Base-by-base conservation (phyloP, 108 stramenopile genomes). In the Cyclotella baltica region DNA sequence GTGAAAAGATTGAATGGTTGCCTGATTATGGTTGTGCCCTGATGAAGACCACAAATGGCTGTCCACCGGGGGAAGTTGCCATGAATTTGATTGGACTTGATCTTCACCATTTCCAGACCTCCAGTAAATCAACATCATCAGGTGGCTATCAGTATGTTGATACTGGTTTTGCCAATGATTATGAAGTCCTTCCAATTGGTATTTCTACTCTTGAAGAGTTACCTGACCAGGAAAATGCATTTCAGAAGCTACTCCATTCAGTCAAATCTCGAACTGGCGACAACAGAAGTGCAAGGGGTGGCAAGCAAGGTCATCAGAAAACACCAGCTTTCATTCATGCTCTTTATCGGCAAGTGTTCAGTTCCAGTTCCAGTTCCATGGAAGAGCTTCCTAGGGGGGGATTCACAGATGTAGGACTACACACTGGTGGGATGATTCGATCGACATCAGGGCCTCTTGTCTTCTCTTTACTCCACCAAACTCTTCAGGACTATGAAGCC, bases 281-380 rank as follows among this genome's bases (percentile, higher is more conserved):
- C 15, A 23, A 70, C 8, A 47, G 80, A 23, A 70, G 67, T 48
- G 64, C 80, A 20, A 35, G 30, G 10, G 74, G 75, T 22, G 67
- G 52, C 25, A 38, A 70, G 29, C 80, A 70, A 47, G 80, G 80
- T 8, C 80, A 81, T 47, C 80, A 81, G 59, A 25, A 35, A 64
- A 81, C 80, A 18, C 80, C 80, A 30, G 74, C 68, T 1, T 81
- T 75, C 47, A 76, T 81, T 8, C 62, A 76, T 33, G 80, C 80
- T 43, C 65, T 81, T 34, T 65, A 58, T 40, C 46, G 64, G 28
- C 55, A 81, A 40, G 80, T 66, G 9, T 71, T 70, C 43, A 33
- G 62, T 0, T 37, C 47, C 13, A 29, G 67, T 0, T 46, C 52
- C 9, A 40, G 67, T 0, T 46, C 52, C 9, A 40, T 19, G 3